phyloP scores from a whole-genome alignment of 2,329 filamentous ascomycete species.

The Fusarium guadeloupense region DNA sequence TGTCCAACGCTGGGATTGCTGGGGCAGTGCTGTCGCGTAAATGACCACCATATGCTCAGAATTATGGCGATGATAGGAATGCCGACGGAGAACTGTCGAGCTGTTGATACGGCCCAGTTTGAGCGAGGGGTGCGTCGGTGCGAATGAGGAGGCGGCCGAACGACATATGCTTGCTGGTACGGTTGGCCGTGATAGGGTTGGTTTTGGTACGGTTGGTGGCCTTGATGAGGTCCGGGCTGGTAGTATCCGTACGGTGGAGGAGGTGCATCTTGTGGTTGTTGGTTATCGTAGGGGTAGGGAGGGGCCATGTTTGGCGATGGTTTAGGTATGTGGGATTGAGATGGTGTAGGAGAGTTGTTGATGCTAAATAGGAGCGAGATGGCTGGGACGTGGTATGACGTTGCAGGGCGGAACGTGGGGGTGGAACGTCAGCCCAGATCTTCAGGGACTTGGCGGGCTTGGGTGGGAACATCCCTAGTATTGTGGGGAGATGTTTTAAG shows the following conservation, averaged over 20 bases:
- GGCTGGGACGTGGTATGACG: background rate
- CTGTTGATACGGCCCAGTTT: slow-evolving; percentile 17
- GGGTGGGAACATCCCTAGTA: no score
- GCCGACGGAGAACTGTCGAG: slow-evolving; percentile 36
- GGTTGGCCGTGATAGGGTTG: background rate
- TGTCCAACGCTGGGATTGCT: slow-evolving; percentile 14
- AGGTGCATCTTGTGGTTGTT: background rate
- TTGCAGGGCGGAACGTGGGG: background rate
- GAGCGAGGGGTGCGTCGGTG: slow-evolving; percentile 12
- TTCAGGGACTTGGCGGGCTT: no score
- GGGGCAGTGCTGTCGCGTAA: slow-evolving; percentile 33
- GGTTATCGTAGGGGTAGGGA: slow-evolving; percentile 17
- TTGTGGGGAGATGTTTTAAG: no score
- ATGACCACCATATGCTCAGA: slow-evolving; percentile 53
- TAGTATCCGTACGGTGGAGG: slow-evolving; percentile 23
- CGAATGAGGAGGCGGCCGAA: background rate
- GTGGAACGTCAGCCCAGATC: no score
- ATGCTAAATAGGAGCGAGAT: background rate
- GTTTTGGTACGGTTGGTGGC: background rate
- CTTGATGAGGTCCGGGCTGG: slow-evolving; percentile 10
- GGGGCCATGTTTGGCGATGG: slow-evolving; percentile 15
- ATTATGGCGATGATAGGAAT: slow-evolving; percentile 50
- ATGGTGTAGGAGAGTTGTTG: background rate
- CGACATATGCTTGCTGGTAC: slow-evolving; percentile 9
- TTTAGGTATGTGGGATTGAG: background rate